A percentile compares a stretch with the other conserved stretches of the same genome.
Conservation (phyloP, 352 stramenopile species). For the Aphanomyces astaci region DNA sequence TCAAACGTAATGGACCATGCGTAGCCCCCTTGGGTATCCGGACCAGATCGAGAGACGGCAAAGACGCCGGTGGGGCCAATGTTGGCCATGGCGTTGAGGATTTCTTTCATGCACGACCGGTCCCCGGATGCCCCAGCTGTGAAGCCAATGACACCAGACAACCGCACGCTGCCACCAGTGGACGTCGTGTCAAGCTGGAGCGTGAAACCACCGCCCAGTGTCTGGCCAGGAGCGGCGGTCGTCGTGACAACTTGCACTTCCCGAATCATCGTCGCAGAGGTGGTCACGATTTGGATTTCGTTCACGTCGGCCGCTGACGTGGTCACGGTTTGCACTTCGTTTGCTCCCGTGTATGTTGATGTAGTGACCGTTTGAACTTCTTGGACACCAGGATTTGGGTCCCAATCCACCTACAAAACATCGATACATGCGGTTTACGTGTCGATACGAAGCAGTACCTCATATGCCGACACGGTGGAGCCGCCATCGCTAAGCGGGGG, state of each 20-base stretch:
- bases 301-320: conserved; percentile 77
- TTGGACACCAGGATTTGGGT: conserved; percentile 79
- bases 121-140: conserved; percentile 47
- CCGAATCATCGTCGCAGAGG: conserved; percentile 41
- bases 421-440: background rate
- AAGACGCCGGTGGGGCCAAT: conserved; percentile 49
- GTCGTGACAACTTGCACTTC: conserved; percentile 87
- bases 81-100: conserved; percentile 76
- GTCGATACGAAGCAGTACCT: background rate
- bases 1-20: conserved; percentile 89
- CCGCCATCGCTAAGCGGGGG: conserved; percentile 67
- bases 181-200: conserved; percentile 85
- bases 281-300: conserved; percentile 84
- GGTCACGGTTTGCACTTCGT: conserved; percentile 91
- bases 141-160: conserved; percentile 88
- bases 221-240: conserved; percentile 68
- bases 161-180: conserved; percentile 79
- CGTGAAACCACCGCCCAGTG: conserved; percentile 84
- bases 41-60: conserved; percentile 44
- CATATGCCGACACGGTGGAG: conserved; percentile 58
- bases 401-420: conserved; percentile 79
- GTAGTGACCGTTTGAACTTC: conserved; percentile 86
- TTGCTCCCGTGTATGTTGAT: conserved; percentile 76
- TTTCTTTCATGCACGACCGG: conserved; percentile 49
- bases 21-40: conserved; percentile 82